Percentiles rank a stretch among this genome's conserved stretches.
phyloP scores from a whole-genome alignment of 768 basidiomycete genomes.

The Lactarius indigo region DNA sequence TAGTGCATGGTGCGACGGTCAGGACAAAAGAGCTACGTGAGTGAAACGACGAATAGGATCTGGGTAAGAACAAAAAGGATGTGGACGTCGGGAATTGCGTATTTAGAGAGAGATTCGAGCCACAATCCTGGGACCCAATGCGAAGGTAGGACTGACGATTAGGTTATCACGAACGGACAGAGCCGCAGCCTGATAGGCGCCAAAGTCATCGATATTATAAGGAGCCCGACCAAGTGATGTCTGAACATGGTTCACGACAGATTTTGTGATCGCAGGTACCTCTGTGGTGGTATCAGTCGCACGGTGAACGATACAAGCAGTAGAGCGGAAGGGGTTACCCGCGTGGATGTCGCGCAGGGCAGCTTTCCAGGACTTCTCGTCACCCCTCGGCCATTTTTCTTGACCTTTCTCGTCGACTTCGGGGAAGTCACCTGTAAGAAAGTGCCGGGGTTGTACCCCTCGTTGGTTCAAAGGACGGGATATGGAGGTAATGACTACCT shows the following conservation, averaged over 20 bases:
- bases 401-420: slow-evolving; percentile 73
- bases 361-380: slow-evolving; percentile 70
- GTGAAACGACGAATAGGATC: background rate
- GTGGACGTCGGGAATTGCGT: background rate
- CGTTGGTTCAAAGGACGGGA: background rate
- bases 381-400: slow-evolving; percentile 83
- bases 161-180: slow-evolving; percentile 86
- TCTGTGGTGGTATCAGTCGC: slow-evolving; percentile 38
- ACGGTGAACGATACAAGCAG: slow-evolving; percentile 6
- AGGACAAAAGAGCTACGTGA: background rate
- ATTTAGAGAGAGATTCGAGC: background rate
- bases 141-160: slow-evolving; percentile 46
- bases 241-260: slow-evolving; percentile 79
- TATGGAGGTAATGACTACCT: slow-evolving; percentile 35
- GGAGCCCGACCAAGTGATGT: slow-evolving; percentile 89
- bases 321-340: slow-evolving; percentile 37
- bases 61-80: background rate
- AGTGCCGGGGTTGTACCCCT: background rate
- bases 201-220: slow-evolving; percentile 81
- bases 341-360: slow-evolving; percentile 55
- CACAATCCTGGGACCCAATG: background rate
- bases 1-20: background rate
- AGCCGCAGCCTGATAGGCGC: slow-evolving; percentile 91
- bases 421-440: slow-evolving; percentile 64
- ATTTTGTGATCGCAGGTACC: slow-evolving; percentile 60